These are phyloP conservation scores for Salicornia ramosissima DNA, from an alignment of 148 eudicot species.

Conservation along the genomic window DNA sequence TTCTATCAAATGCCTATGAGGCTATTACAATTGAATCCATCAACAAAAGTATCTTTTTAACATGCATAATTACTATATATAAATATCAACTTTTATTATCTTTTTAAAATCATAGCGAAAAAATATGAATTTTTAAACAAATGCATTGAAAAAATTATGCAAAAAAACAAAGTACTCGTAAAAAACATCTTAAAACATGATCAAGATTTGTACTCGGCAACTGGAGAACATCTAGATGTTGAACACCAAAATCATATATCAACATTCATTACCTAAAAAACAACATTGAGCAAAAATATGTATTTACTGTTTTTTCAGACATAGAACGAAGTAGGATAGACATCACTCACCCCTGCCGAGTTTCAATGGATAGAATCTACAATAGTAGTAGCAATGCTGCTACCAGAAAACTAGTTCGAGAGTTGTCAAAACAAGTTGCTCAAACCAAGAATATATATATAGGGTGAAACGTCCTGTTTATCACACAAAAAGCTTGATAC, in stretches of 20 bases:
- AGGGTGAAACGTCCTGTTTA: neutral
- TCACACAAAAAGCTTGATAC: conserved; percentile 6
- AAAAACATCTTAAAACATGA: no score
- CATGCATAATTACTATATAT: no score
- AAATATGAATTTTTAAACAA: no score
- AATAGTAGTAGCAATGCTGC: neutral
- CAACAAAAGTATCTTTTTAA: no score
- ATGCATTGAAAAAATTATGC: no score
- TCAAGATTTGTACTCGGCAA: no score
- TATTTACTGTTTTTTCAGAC: neutral
- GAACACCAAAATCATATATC: neutral
- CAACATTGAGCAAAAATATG: neutral
- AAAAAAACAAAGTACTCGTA: no score
- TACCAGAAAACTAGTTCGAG: neutral
- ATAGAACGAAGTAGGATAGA: neutral
- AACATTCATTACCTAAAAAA: neutral
- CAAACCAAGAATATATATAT: conserved; percentile 9
- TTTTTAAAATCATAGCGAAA: no score
- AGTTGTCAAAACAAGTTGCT: neutral
- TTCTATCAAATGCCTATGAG: no score
- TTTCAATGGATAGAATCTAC: conserved; percentile 15
- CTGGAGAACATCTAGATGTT: no score
- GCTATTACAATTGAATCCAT: no score
- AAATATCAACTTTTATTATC: no score
- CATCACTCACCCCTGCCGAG: neutral